Percentiles rank a stretch among this genome's conserved stretches.
These are phyloP conservation scores for Albugo candida DNA, from an alignment of 352 stramenopile genomes.

Conservation along the genomic window DNA sequence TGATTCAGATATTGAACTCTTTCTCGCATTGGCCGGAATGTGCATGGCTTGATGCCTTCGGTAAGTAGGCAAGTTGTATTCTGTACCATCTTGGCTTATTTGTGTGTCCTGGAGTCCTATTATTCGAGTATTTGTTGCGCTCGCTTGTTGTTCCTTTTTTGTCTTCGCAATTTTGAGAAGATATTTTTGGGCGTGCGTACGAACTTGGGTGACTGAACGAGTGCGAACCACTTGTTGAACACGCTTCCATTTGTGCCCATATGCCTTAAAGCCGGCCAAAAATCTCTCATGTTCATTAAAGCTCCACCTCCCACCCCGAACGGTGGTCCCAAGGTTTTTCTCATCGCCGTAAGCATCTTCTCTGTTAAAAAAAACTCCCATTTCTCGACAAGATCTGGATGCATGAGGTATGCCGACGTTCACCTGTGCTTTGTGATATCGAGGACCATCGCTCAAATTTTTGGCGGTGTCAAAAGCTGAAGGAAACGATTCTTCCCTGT, in stretches of 20 bases:
- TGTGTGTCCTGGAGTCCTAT: background rate
- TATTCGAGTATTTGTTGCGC: slow-evolving; percentile 1
- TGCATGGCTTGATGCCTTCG: background rate
- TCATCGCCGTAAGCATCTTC: slow-evolving; percentile 48
- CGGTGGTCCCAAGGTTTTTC: slow-evolving; percentile 21
- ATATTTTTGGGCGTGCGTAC: slow-evolving; percentile 78
- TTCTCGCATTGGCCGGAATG: background rate
- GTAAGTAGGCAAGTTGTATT: background rate
- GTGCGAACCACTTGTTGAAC: slow-evolving; percentile 77
- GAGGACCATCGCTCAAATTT: background rate
- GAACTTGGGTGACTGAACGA: slow-evolving; percentile 75
- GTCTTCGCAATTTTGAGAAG: slow-evolving; percentile 80
- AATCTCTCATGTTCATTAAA: slow-evolving; percentile 76
- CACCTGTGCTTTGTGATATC: background rate
- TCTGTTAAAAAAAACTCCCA: slow-evolving; percentile 6
- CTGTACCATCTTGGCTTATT: background rate
- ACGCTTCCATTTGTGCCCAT: slow-evolving; percentile 81
- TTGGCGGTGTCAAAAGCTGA: background rate
- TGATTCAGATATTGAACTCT: slow-evolving; percentile 9
- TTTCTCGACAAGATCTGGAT: background rate
- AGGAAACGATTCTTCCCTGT: too few species aligned
- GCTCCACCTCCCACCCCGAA: slow-evolving; percentile 67
- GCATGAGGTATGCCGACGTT: slow-evolving; percentile 3
- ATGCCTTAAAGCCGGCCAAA: slow-evolving; percentile 63
- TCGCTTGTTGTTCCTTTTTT: slow-evolving; percentile 61